Conservation (phyloP, 2,329 filamentous ascomycete genomes). For the Thielaviopsis cerberus region DNA sequence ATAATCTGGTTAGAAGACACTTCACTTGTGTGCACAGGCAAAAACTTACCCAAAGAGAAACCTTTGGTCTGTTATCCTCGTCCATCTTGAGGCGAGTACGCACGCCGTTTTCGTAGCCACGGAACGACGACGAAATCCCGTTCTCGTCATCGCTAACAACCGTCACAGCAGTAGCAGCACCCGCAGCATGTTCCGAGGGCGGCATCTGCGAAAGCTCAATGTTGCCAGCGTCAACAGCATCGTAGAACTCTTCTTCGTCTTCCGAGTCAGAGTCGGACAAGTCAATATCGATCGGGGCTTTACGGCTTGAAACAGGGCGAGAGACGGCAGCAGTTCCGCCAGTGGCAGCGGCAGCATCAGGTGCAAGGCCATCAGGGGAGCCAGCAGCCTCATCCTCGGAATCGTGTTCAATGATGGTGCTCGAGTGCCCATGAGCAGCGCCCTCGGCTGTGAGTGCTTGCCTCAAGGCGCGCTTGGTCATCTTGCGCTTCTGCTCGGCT, state of each 20-base stretch:
- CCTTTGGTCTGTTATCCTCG: conserved; percentile 78
- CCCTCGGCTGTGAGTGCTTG: conserved; percentile 52
- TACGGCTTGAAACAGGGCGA: neutral
- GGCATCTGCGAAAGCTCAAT: conserved; percentile 62
- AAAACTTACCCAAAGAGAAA: conserved; percentile 74
- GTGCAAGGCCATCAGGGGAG: neutral
- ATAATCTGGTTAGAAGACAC: conserved; percentile 1
- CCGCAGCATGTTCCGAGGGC: conserved; percentile 27
- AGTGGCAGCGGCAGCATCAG: neutral
- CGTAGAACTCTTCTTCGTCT: conserved; percentile 86
- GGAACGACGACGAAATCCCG: conserved; percentile 62
- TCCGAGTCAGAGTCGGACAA: conserved; percentile 67
- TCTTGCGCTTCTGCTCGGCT: conserved; percentile 73
- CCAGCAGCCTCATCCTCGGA: conserved; percentile 15
- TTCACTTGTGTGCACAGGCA: neutral
- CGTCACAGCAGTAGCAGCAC: conserved; percentile 18
- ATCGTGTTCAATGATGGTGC: conserved; percentile 18
- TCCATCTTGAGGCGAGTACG: conserved; percentile 70
- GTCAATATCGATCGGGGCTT: conserved; percentile 8
- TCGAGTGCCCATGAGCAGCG: conserved; percentile 16
- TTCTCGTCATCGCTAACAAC: conserved; percentile 21
- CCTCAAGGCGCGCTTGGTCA: conserved; percentile 73
- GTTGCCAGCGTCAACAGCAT: conserved; percentile 84
- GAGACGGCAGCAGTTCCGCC: neutral
- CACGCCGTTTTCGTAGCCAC: conserved; percentile 79